Evolutionary conservation across 2,329 filamentous ascomycete species (phyloP), one percentile per base, ranked within the genome.

Genomic region (Fusarium mangiferae): DNA sequence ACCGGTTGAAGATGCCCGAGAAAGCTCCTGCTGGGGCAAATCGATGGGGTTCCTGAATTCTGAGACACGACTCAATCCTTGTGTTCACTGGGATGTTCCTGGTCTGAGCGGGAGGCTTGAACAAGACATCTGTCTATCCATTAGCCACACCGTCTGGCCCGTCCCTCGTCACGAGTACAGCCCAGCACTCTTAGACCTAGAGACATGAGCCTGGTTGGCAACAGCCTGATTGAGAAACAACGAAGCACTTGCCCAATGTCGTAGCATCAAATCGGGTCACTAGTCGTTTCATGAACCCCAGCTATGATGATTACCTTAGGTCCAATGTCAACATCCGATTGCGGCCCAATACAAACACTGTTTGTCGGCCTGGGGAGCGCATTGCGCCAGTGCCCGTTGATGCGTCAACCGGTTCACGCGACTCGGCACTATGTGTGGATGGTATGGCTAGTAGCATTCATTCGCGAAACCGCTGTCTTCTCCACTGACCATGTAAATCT

Each of bases 381-480:
- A 56, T 71, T 38, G 57, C 52, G 63, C 59, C 60, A 63, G 56
- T 70, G 54, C 51, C 54, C 49, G 72, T 77, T 77, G 74, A 67
- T 78, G 70, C 59, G 72, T 72, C 70, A 74, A 75, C 65, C 49
- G 44, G 66, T 72, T 69, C 72, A 61, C 58, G 72, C 60, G 66
- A 58, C 46, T 68, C 60, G 52, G 52, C 55, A 68, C 51, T 35
- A 46, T 62, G 35, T 45, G 33, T 60, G 36, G 26, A 54, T 49
- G 41, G 39, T 28, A 55, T 51, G 30, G 57, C 59, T 65, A 39
- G 56, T 66, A 62, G 48, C 62, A 72, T 77, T 18, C 35, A 28
- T 41, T 55, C 66, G 58, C 55, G 36, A 66, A 62, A 33, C 45
- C 52, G 57, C 38, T 58, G 57, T 24, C 49, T 64, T 74, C 66